Evolutionary conservation across 2,329 filamentous ascomycete genomes (phyloP).

Genomic region (Pestalotiopsis sp.): DNA sequence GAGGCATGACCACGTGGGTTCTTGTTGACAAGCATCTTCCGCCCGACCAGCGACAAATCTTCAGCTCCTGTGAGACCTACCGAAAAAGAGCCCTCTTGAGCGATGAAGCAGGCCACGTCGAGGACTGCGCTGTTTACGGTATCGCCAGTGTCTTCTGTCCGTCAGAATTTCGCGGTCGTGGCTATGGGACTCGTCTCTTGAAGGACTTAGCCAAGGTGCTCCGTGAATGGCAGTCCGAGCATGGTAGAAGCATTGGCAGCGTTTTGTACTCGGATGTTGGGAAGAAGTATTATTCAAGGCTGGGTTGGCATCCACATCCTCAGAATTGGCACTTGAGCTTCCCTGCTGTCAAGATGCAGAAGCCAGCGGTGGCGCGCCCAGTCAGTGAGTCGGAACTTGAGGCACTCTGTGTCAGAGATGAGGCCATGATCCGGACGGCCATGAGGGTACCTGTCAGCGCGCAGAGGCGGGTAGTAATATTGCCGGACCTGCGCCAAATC

Average conservation of each 20-base stretch:
- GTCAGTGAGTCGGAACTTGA: background rate
- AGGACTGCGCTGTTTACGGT: constrained; percentile 14
- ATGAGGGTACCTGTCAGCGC: background rate
- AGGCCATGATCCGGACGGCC: background rate
- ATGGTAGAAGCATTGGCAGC: constrained; percentile 16
- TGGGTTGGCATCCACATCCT: constrained; percentile 19
- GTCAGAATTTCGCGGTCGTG: constrained; percentile 11
- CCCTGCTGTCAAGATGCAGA: background rate
- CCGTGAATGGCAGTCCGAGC: constrained; percentile 16
- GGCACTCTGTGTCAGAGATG: background rate
- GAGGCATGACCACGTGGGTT: constrained; percentile 19
- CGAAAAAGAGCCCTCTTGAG: constrained; percentile 15
- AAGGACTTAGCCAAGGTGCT: constrained; percentile 17
- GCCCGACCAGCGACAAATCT: constrained; percentile 12
- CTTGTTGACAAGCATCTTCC: constrained; percentile 17
- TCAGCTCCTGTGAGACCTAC: constrained; percentile 22
- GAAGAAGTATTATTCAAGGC: constrained; percentile 18
- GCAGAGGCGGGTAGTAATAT: constrained; percentile 15
- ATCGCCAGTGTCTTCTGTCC: constrained; percentile 17
- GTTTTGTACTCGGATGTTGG: constrained; percentile 23
- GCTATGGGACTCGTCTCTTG: constrained; percentile 21
- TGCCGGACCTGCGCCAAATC: constrained; percentile 22
- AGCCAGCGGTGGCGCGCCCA: background rate
- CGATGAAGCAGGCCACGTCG: constrained; percentile 15
- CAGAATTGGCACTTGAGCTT: constrained; percentile 19